A percentile compares a stretch with the other conserved stretches of the same genome.
Evolutionary conservation across 2,329 filamentous ascomycete species (phyloP).

Genomic region (Aspergillus sp.): DNA sequence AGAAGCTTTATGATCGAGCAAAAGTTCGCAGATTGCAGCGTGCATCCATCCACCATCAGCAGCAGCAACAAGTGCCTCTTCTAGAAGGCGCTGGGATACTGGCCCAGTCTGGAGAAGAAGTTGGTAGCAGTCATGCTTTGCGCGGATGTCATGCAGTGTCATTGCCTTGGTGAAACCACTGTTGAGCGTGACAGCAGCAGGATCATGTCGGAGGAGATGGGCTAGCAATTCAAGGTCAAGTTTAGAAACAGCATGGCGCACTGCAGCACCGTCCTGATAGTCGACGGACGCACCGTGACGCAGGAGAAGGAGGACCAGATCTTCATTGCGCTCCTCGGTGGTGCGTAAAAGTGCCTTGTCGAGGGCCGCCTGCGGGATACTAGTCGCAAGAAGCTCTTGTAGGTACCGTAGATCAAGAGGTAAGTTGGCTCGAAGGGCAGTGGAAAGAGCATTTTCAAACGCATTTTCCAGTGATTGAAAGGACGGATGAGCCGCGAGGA

Average conservation of each 20-base stretch:
- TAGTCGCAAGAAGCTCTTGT: not conserved
- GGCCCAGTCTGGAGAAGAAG: slow-evolving; percentile 5
- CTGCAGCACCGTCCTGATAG: slow-evolving; percentile 1
- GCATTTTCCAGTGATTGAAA: slow-evolving; percentile 1
- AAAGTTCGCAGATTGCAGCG: slow-evolving; percentile 2
- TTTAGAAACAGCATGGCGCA: slow-evolving; percentile 3
- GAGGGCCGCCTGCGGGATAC: not conserved
- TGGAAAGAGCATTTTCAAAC: slow-evolving; percentile 6
- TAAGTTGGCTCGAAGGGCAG: not conserved
- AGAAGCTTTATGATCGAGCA: slow-evolving; percentile 1
- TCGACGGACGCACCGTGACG: slow-evolving; percentile 4
- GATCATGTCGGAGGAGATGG: not conserved
- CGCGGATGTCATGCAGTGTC: not conserved
- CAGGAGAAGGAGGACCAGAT: not conserved
- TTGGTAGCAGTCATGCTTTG: not conserved
- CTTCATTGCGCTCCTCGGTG: not conserved
- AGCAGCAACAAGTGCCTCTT: slow-evolving; percentile 5
- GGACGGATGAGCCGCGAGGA: not conserved
- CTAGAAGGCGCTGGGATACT: not conserved
- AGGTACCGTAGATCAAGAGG: slow-evolving; percentile 2
- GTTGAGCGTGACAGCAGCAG: not conserved
- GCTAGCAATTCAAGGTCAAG: slow-evolving; percentile 1
- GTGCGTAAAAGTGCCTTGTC: slow-evolving; percentile 6
- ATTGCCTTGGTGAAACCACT: slow-evolving; percentile 3
- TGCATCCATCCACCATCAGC: slow-evolving; percentile 5